Base-by-base conservation (phyloP, 352 stramenopile genomes). In the Aphanomyces cochlioides region DNA sequence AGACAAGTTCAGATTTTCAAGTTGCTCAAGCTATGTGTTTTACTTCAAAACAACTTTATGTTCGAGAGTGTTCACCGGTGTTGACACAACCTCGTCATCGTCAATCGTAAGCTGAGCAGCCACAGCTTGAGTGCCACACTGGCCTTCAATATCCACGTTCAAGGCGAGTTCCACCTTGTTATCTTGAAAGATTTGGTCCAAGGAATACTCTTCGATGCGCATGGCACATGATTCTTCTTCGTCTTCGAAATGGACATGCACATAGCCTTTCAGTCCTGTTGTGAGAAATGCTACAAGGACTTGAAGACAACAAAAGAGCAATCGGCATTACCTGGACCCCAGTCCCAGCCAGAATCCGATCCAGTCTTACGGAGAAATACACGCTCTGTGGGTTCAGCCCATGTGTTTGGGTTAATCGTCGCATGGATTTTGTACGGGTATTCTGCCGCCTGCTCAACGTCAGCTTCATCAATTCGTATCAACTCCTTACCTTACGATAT, bases 281-380 rank as follows among this genome's bases (percentile, higher is more conserved):
- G 81, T 88, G 5, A 84, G 75, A 65, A 78, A 92, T 37, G 87
- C 86, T 10, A 54, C 12, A 34, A 36, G 19, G 10, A 37, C 36
- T 8, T n/a, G 57, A 47, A n/a, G 28, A n/a, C 19, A 64, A 65
- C 39, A 69, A 4, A 67, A 3, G 47, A 28, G 28, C 12, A 50
- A 64, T 17, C 34, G 3, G 66, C 48, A 15, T 40, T 58, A 60
- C 56, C 59, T 36, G 87, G 88, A 0, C 88, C 88, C 88, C 88
- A 96, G 65, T 96, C 88, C 88, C 88, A 96, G 3, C 88, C 88
- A 76, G 95, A 96, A 69, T 93, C 88, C 7, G 84, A 91, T 0
- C 86, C 86, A 0, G 88, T 84, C 66, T 96, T 96, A n/a, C 88
- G 84, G 8, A 93, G 74, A 72, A 95, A 96, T 1, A 79, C 83